These are phyloP conservation scores for Incumbomyces delicatus DNA, from an alignment of 2,329 filamentous ascomycete species.

Conservation along the genomic window DNA sequence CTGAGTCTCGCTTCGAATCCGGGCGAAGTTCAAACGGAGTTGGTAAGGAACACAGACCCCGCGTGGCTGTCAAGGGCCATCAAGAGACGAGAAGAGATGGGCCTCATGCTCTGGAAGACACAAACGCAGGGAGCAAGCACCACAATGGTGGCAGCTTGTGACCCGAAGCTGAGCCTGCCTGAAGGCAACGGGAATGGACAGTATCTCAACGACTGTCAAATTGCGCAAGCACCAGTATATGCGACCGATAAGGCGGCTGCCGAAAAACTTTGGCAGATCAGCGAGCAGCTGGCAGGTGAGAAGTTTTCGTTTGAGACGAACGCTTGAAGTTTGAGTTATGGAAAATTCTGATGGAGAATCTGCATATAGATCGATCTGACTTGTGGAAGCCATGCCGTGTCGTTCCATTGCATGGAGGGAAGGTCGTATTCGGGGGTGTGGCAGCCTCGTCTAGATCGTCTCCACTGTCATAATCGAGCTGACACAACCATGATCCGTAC, in stretches of 20 bases:
- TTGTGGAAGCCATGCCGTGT: no score
- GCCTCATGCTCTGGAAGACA: slow-evolving; percentile 22
- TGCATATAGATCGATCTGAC: no score
- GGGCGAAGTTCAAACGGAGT: slow-evolving; percentile 20
- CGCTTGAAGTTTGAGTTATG: no score
- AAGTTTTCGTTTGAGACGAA: slow-evolving; percentile 23
- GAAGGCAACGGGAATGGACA: slow-evolving; percentile 5
- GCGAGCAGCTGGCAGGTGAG: slow-evolving; percentile 31
- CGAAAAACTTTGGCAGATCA: slow-evolving; percentile 31
- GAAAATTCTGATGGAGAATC: no score
- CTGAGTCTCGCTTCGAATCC: slow-evolving; percentile 32
- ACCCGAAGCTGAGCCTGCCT: slow-evolving; percentile 23
- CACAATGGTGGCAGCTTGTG: slow-evolving; percentile 34
- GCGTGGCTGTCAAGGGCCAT: slow-evolving; percentile 11
- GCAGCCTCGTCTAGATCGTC: no score
- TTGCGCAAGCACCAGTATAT: slow-evolving; percentile 24
- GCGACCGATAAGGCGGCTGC: slow-evolving; percentile 30
- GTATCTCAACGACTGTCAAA: slow-evolving; percentile 28
- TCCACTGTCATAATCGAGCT: no score
- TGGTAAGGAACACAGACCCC: slow-evolving; percentile 20
- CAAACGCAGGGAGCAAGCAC: slow-evolving; percentile 35
- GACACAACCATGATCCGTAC: no score
- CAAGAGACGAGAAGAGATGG: slow-evolving; percentile 3
- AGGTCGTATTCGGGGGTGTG: no score
- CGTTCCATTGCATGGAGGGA: no score